Evolutionary conservation across 441 rosid genomes (phyloP).

Genomic region (Omphalea diandra): DNA sequence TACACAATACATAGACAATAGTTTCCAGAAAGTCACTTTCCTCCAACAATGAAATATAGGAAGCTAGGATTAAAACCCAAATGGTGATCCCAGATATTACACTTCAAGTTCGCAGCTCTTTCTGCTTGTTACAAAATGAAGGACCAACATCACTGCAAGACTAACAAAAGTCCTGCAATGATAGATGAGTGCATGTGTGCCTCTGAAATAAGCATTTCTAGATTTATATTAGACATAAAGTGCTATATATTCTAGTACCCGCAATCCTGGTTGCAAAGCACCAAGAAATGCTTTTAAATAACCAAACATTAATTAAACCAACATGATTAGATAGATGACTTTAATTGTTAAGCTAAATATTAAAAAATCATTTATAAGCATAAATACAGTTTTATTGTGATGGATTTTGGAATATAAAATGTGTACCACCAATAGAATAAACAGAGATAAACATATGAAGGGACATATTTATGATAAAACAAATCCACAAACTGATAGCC

Average conservation of each 20-base stretch:
- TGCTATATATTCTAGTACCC: too few species aligned
- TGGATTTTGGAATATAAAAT: too few species aligned
- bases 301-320: not conserved
- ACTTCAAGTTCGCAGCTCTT: not conserved
- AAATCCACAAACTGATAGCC: too few species aligned
- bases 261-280: not conserved
- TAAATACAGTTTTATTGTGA: too few species aligned
- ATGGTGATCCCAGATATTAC: not conserved
- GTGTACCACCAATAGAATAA: slow-evolving; percentile 4
- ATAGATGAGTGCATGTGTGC: too few species aligned
- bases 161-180: not conserved
- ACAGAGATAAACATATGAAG: not conserved
- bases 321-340: slow-evolving; percentile 1
- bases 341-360: too few species aligned
- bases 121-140: not conserved
- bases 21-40: not conserved
- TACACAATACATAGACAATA: not conserved
- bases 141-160: not conserved
- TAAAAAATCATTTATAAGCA: too few species aligned
- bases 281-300: not conserved
- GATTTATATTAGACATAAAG: not conserved
- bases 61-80: not conserved
- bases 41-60: not conserved
- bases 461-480: not conserved
- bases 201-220: too few species aligned